Base-by-base conservation (phyloP, 2,329 filamentous ascomycete species). In the Sclerotinia nivalis region DNA sequence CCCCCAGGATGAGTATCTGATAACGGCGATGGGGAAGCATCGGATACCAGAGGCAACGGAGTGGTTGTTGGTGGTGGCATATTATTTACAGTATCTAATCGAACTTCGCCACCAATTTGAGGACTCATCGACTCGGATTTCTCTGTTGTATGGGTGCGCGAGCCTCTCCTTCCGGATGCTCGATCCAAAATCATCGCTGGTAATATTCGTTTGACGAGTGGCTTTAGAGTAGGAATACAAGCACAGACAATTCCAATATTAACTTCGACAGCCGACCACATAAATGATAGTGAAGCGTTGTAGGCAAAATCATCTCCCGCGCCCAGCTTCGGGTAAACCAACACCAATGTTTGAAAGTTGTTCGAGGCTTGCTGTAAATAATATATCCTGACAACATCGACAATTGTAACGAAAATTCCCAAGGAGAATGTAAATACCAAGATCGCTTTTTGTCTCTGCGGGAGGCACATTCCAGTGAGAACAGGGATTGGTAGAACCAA, bases 211-310 rank as follows among this genome's bases (percentile, higher is more conserved):
- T 92, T 87, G 69, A 95, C 89, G 9, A 98, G 83, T 1, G 95
- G 94, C 78, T 97, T 97, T 72, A 97, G 82, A 0, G 91, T 95
- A 12, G 95, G 95, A n/a, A 97, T 91, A 76, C 93, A 97, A 55
- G 91, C 94, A 77, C 93, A 97, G 73, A 93, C 90, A 75, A 97
- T 93, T 25, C 93, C 94, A 1, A 96, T 84, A 74, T 97, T 96
- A 77, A 97, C 93, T 79, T 97, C 94, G 68, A 97, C 89, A 18
- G 91, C 91, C 22, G 92, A 95, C 95, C 94, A 98, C 92, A 97
- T 95, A 77, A 96, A 90, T 0, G 93, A 92, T 7, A 93, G 82
- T 0, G 92, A 93, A 0, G 92, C 92, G 77, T 95, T 93, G 89
- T 88, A 92, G 68, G 85, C 81, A 75, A 88, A 89, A 70, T 88